Evolutionary conservation across 441 rosid genomes (phyloP).

Genomic region (Geranium incanum): DNA sequence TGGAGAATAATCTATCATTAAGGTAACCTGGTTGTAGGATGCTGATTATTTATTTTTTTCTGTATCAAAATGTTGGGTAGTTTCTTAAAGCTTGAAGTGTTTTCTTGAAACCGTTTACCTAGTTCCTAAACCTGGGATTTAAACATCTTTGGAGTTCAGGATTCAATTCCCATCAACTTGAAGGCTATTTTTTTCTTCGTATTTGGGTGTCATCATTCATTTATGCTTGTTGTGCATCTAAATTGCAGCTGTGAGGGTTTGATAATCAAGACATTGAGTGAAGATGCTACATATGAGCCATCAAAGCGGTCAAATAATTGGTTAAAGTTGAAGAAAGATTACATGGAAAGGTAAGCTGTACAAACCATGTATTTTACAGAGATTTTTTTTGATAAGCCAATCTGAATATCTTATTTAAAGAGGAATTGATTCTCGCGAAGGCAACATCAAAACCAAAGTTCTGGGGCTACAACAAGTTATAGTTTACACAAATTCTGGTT

Average conservation of each 20-base stretch:
- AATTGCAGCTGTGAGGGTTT: conserved; percentile 90
- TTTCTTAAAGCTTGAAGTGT: background rate
- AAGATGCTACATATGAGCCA: conserved; percentile 94
- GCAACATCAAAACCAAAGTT: too few relatives aligned
- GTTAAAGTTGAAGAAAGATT: conserved; percentile 94
- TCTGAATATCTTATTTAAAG: too few relatives aligned
- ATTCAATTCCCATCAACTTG: background rate
- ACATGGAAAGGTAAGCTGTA: conserved; percentile 61
- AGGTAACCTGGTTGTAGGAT: background rate
- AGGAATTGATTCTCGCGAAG: too few relatives aligned
- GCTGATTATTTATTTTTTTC: background rate
- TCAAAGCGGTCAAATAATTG: conserved; percentile 83
- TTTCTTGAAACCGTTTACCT: background rate
- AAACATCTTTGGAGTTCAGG: background rate
- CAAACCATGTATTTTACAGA: background rate
- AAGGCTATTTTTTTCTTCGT: background rate
- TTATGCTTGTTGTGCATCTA: conserved; percentile 18
- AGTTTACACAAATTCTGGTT: background rate
- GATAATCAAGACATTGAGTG: conserved; percentile 78
- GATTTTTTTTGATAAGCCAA: background rate
- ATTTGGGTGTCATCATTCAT: background rate
- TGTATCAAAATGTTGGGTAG: background rate
- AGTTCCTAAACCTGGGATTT: background rate
- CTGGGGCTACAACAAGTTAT: too few relatives aligned
- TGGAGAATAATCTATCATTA: background rate